Percentiles rank a stretch among this genome's conserved stretches.
phyloP scores from a whole-genome alignment of 2,329 filamentous ascomycete genomes.

The Exophiala dermatitidis region DNA sequence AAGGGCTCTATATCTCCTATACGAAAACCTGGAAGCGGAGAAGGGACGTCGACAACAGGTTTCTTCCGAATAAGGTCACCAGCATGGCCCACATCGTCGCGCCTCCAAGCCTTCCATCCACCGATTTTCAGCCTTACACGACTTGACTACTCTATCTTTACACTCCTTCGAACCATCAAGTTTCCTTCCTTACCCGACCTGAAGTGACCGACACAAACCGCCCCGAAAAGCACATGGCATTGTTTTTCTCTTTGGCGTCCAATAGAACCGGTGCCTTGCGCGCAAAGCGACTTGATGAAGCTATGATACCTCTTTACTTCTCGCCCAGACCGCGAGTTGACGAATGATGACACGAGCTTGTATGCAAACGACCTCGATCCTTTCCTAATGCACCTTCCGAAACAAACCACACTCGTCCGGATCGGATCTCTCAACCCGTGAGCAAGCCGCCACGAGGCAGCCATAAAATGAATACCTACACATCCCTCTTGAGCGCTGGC shows the following conservation, averaged over 20 bases:
- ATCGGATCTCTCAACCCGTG: conserved; percentile 5
- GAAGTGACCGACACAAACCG: conserved; percentile 11
- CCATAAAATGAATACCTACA: conserved; percentile 1
- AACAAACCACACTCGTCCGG: conserved; percentile 1
- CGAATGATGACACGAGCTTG: conserved; percentile 25
- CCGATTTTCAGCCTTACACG: background rate
- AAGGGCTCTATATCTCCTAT: conserved; percentile 88
- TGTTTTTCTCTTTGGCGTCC: conserved; percentile 26
- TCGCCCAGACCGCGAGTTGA: conserved; percentile 25
- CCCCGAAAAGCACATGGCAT: conserved; percentile 23
- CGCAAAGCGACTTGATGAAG: conserved; percentile 27
- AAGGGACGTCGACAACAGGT: conserved; percentile 95
- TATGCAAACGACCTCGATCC: conserved; percentile 20
- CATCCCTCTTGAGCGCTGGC: background rate
- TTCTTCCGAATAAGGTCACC: conserved; percentile 45
- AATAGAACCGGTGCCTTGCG: conserved; percentile 26
- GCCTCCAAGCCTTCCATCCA: background rate
- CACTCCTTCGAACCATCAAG: conserved; percentile 15
- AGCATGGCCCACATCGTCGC: background rate
- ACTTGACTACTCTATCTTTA: conserved; percentile 17
- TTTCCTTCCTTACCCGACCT: conserved; percentile 8
- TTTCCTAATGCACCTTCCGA: conserved; percentile 12
- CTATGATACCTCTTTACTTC: conserved; percentile 25
- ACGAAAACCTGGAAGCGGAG: conserved; percentile 97
- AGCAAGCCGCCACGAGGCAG: background rate